Conservation (phyloP, 306 rosid species). For the Ziziphus jujuba region DNA sequence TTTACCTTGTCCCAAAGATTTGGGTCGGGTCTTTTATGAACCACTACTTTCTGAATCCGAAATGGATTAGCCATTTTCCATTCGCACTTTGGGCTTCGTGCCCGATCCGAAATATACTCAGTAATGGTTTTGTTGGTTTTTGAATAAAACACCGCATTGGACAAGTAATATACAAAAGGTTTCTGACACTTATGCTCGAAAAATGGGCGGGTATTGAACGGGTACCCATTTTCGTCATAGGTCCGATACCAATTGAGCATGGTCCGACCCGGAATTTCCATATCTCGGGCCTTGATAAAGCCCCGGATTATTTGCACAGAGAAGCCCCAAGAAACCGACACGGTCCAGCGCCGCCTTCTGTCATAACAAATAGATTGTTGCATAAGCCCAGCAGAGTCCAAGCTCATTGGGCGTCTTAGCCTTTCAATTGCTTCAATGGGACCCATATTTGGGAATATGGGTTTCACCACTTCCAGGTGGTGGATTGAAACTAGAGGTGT, state of each 20-base stretch:
- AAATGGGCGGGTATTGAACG: slow-evolving; percentile 59
- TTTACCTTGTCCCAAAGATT: slow-evolving; percentile 68
- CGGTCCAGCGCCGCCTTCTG: slow-evolving; percentile 53
- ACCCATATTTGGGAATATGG: slow-evolving; percentile 60
- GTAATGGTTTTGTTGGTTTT: slow-evolving; percentile 26
- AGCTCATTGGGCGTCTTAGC: slow-evolving; percentile 40
- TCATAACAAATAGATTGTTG: slow-evolving; percentile 87
- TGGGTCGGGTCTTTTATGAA: slow-evolving; percentile 52
- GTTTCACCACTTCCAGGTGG: slow-evolving; percentile 69
- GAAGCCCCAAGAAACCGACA: slow-evolving; percentile 73
- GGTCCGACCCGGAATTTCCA: slow-evolving; percentile 67
- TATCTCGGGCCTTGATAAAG: slow-evolving; percentile 46
- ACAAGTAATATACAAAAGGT: slow-evolving; percentile 55
- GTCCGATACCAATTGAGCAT: slow-evolving; percentile 62
- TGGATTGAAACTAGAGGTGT: slow-evolving; percentile 69
- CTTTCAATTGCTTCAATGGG: slow-evolving; percentile 47
- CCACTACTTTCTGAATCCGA: slow-evolving; percentile 35
- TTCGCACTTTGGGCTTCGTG: slow-evolving; percentile 32
- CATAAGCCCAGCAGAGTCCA: slow-evolving; percentile 58
- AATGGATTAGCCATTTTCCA: slow-evolving; percentile 65
- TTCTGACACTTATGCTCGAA: slow-evolving; percentile 45
- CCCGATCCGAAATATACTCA: slow-evolving; percentile 28
- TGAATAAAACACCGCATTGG: background rate
- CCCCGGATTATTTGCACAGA: slow-evolving; percentile 73
- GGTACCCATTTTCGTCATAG: slow-evolving; percentile 40